Evolutionary conservation across 768 basidiomycete genomes (phyloP), one percentile per base, ranked within the genome.

Genomic region (Pleurotus tuber-regium): DNA sequence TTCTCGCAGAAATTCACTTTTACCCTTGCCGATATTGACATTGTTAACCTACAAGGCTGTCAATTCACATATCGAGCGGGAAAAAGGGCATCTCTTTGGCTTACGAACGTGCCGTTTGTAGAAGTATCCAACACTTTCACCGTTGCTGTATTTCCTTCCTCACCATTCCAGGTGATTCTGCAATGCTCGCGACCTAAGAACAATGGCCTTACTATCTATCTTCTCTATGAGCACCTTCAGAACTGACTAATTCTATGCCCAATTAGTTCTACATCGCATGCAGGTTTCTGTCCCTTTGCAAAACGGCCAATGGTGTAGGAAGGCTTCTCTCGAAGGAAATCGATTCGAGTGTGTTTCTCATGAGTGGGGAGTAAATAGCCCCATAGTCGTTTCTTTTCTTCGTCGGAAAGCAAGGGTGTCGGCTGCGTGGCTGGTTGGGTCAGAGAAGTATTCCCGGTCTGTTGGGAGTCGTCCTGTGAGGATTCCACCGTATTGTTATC

Each of bases 231-330:
- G 43, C 19, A 39, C 10, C 39, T 26, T 7, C 41, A 33, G 21
- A 54, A 77, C 81, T 71, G 58, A 91, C 89, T 91, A 62, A 91
- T 79, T 75, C 80, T 88, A 70, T 75, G 77, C 7, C 86, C 85
- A 4, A 82, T 75, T 25, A 92, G 67, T 14, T 81, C 65, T 38
- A 87, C 70, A 46, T 69, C 62, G 53, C 35, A 38, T 16, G 21
- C 35, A 16, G 7, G 9, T 10, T 19, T n/a, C 35, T 38, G 35
- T 3, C 35, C 35, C 2, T n/a, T 38, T 16, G 35, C 10, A 21
- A 18, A 35, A 21, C 46, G 46, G 21, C 88, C 88, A 56, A 90
- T 65, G 19, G 61, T 70, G 57, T 81, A 79, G 16, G 59, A 65
- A 0, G 72, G 73, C 19, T 73, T 67, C 31, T 75, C 55, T 58